phyloP scores from a whole-genome alignment of 2,329 filamentous ascomycete genomes.

The Pseudogymnoascus sp. region DNA sequence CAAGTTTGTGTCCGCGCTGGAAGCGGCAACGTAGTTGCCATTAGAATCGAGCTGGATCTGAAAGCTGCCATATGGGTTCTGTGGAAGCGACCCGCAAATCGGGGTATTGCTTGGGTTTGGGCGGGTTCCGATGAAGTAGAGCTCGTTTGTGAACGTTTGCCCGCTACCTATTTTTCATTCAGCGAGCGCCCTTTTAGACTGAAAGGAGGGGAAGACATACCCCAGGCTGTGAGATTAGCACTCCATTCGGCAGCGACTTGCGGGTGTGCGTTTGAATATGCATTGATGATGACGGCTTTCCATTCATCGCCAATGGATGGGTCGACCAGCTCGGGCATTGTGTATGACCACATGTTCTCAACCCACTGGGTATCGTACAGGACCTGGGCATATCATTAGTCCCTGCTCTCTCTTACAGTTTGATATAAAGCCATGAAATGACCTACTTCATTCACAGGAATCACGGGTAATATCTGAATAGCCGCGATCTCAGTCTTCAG shows the following conservation, averaged over 20 bases:
- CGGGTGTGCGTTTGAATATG: constrained; percentile 21
- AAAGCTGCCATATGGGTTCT: constrained; percentile 22
- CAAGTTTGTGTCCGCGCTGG: constrained; percentile 15
- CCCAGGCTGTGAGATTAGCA: constrained; percentile 21
- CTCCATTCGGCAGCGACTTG: constrained; percentile 20
- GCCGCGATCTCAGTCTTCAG: constrained; percentile 15
- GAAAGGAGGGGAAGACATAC: constrained; percentile 12
- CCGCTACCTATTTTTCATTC: constrained; percentile 16
- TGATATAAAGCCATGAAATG: neutral
- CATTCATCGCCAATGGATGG: constrained; percentile 20
- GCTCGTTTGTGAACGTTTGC: constrained; percentile 22
- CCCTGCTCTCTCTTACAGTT: neutral
- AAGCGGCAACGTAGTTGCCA: constrained; percentile 17
- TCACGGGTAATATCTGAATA: constrained; percentile 21
- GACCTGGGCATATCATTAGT: constrained; percentile 14
- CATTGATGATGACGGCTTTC: constrained; percentile 22
- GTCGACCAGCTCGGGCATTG: constrained; percentile 19
- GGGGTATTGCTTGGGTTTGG: constrained; percentile 20
- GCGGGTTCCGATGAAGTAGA: constrained; percentile 23
- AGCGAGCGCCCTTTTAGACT: neutral
- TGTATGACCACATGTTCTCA: constrained; percentile 21
- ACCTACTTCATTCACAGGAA: constrained; percentile 12
- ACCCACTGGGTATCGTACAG: constrained; percentile 21
- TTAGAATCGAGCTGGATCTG: constrained; percentile 17
- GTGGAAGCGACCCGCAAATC: constrained; percentile 20